Conservation (phyloP, 192 early-diverging fungal genomes). For the Dispira simplex region DNA sequence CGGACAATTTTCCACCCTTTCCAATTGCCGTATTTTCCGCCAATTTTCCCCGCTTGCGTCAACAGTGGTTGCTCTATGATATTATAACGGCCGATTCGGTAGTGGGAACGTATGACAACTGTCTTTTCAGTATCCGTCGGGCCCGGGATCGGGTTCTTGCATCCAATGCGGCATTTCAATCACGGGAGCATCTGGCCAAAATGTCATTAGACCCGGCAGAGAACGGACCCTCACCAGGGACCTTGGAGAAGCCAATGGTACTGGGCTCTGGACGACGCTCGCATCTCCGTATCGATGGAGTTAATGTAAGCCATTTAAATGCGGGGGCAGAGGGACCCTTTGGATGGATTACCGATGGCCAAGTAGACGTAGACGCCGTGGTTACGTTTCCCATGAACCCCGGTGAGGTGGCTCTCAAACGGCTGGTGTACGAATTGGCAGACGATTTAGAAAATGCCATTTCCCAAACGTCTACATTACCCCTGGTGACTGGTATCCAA, state of each 20-base stretch:
- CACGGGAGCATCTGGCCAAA: neutral
- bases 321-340: conserved; percentile 70
- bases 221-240: neutral
- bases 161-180: neutral
- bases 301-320: conserved; percentile 86
- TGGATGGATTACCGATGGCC: conserved; percentile 86
- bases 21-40: conserved; percentile 77
- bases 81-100: conserved; percentile 73
- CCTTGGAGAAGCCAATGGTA: neutral
- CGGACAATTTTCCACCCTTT: conserved; percentile 69
- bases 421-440: conserved; percentile 50
- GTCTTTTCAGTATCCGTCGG: conserved; percentile 82
- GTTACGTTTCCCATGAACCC: conserved; percentile 43
- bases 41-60: conserved; percentile 62
- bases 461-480: neutral
- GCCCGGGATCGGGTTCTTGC: conserved; percentile 38
- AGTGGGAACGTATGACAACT: conserved; percentile 88
- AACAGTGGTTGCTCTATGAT: conserved; percentile 90
- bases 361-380: conserved; percentile 63
- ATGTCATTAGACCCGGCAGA: neutral
- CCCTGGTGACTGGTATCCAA: conserved; percentile 3
- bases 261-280: conserved; percentile 16
- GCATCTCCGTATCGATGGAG: conserved; percentile 72
- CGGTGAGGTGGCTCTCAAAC: conserved; percentile 32
- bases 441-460: conserved; percentile 40